phyloP scores from a whole-genome alignment of 2,329 filamentous ascomycete species.

The Remersonia thermophila region DNA sequence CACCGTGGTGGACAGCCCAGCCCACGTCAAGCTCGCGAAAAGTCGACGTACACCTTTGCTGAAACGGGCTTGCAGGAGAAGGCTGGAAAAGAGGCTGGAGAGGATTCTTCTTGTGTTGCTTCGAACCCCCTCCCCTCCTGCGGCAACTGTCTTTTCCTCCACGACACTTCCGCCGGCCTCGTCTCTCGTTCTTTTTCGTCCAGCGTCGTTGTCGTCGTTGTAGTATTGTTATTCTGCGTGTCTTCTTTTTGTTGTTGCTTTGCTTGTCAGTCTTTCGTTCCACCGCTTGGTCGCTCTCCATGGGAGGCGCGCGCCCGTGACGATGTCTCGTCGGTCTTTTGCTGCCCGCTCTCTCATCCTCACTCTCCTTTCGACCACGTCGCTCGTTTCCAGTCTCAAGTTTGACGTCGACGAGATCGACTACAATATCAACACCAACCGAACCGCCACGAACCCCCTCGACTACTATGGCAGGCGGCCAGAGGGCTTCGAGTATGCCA shows the following conservation, averaged over 20 bases:
- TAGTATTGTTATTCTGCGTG: constrained; percentile 1
- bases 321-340: constrained; percentile 19
- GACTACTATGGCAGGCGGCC: constrained; percentile 45
- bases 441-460: constrained; percentile 39
- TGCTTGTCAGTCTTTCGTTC: constrained; percentile 14
- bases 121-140: no score
- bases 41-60: no score
- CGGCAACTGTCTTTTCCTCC: constrained; percentile 11
- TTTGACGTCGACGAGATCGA: constrained; percentile 24
- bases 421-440: constrained; percentile 51
- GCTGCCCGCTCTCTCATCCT: constrained; percentile 13
- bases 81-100: no score
- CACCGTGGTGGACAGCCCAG: no score
- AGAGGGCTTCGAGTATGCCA: constrained; percentile 33
- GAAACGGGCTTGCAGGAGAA: no score
- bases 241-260: constrained; percentile 8
- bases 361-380: constrained; percentile 17
- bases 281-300: constrained; percentile 16
- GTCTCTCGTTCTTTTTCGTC: constrained; percentile 10
- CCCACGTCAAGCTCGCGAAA: no score
- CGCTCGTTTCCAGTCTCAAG: constrained; percentile 20
- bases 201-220: constrained; percentile 1
- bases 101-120: no score
- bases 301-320: constrained; percentile 19
- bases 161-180: constrained; percentile 12